Base-by-base conservation (phyloP, 2,329 filamentous ascomycete genomes). In the Lachnellula subtilissima region DNA sequence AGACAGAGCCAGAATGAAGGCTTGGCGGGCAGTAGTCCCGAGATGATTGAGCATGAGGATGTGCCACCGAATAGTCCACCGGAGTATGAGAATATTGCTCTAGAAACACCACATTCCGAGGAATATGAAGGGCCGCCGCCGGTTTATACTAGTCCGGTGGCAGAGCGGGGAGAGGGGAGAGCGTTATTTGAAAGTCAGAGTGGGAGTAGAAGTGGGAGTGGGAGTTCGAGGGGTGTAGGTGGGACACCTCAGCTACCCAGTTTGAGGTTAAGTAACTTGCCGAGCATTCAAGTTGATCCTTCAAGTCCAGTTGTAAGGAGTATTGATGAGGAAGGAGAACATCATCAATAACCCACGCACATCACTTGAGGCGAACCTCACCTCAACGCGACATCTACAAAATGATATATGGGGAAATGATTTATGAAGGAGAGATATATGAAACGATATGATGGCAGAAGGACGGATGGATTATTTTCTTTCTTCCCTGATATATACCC, bases 261-360 rank as follows among this genome's bases (percentile, higher is more conserved):
- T 61, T 63, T 85, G 61, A 74, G 75, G 48, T 71, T 84, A 35
- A 64, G 69, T 17, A 67, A 67, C 28, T 68, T 85, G 25, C 83
- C 83, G 3, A 76, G 78, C 61, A 86, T 86, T 64, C 76, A 84
- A 25, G 78, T 84, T 48, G 78, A 85, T 53, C 60, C 63, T n/a
- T 64, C 54, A 39, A 68, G 64, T 50, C 67, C 66, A 5, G 48
- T 46, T 15, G 45, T 39, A 2, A 40, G 49, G 28, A 52, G 28
- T 35, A 45, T 40, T 25, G 53, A 57, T 7, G 60, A 58, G 32
- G 50, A 52, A 43, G 47, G 5, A 1, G 43, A 56, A 12, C 37
- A 46, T 36, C 50, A 37, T 7, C 37, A 35, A 46, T 19, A 6
- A 45, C 19, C 1, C 37, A 17, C 14, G 14, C 14, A 40, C 1